Evolutionary conservation across 441 rosid species (phyloP).

Genomic region (Erodium trifolium): DNA sequence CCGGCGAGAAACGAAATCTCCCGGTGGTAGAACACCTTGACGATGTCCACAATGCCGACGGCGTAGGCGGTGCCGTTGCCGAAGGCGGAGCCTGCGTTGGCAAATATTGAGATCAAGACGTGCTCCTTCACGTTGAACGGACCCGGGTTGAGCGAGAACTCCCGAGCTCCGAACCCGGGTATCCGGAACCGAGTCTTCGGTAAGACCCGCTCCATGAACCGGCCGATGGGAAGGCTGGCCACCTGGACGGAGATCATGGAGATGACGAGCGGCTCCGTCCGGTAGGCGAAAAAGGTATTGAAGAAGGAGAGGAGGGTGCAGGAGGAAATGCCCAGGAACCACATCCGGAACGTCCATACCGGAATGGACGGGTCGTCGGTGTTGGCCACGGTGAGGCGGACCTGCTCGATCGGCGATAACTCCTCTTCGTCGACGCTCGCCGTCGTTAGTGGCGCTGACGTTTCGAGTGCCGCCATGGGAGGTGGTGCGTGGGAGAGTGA

Average conservation of each 20-base stretch:
- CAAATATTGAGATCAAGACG: constrained; percentile 65
- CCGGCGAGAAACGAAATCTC: constrained; percentile 62
- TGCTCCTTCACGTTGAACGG: constrained; percentile 85
- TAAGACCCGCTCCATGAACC: constrained; percentile 51
- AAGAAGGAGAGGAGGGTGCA: too few relatives aligned
- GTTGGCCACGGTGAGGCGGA: too few relatives aligned
- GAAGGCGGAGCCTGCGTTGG: constrained; percentile 79
- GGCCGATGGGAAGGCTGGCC: constrained; percentile 67
- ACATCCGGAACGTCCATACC: too few relatives aligned
- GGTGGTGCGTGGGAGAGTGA: too few relatives aligned
- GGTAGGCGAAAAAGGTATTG: too few relatives aligned
- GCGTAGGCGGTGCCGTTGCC: constrained; percentile 74
- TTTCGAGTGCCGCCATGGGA: too few relatives aligned
- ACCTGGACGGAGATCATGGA: constrained; percentile 79
- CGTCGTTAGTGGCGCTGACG: too few relatives aligned
- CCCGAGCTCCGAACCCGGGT: constrained; percentile 33
- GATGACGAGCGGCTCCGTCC: constrained; percentile 29
- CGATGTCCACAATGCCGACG: constrained; percentile 57
- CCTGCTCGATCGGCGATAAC: too few relatives aligned
- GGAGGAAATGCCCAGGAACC: too few relatives aligned
- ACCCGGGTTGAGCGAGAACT: constrained; percentile 65
- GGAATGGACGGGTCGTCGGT: too few relatives aligned
- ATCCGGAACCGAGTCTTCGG: constrained; percentile 47
- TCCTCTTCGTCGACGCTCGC: too few relatives aligned
- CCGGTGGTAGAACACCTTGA: constrained; percentile 60